Conservation (phyloP, 2,329 filamentous ascomycete genomes). For the Phoma sp. region DNA sequence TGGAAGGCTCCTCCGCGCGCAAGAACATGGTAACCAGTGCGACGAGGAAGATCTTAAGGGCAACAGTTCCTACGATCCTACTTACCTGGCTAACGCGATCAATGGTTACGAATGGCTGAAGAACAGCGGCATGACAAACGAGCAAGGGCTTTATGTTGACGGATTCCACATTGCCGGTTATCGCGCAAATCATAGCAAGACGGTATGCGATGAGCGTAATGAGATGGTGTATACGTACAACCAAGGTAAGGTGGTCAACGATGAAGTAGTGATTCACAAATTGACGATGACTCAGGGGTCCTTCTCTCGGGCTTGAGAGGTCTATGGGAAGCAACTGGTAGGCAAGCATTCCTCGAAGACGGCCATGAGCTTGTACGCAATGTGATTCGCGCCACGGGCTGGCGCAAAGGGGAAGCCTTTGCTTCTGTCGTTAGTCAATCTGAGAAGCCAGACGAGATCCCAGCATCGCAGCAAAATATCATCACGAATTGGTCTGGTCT, state of each 20-base stretch:
- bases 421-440: slow-evolving; percentile 2
- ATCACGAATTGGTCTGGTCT: slow-evolving; percentile 69
- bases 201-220: slow-evolving; percentile 78
- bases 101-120: slow-evolving; percentile 83
- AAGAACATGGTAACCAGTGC: slow-evolving; percentile 18
- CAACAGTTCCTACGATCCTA: slow-evolving; percentile 57
- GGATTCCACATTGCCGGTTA: slow-evolving; percentile 83
- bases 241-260: slow-evolving; percentile 63
- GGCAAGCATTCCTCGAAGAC: slow-evolving; percentile 73
- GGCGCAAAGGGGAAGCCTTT: slow-evolving; percentile 50
- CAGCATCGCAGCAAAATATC: not conserved
- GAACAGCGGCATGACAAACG: slow-evolving; percentile 79
- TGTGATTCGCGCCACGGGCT: slow-evolving; percentile 81
- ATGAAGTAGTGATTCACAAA: not conserved
- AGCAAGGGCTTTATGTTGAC: slow-evolving; percentile 77
- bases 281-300: slow-evolving; percentile 52
- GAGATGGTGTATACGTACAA: slow-evolving; percentile 96
- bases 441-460: slow-evolving; percentile 12
- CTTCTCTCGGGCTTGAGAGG: slow-evolving; percentile 80
- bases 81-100: slow-evolving; percentile 74
- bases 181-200: slow-evolving; percentile 63
- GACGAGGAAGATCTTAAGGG: slow-evolving; percentile 4
- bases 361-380: slow-evolving; percentile 77
- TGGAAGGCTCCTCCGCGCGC: slow-evolving; percentile 3
- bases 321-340: slow-evolving; percentile 78